These are phyloP conservation scores for Pseudocercospora fuligena DNA, from an alignment of 2,329 filamentous ascomycete species.

Conservation along the genomic window DNA sequence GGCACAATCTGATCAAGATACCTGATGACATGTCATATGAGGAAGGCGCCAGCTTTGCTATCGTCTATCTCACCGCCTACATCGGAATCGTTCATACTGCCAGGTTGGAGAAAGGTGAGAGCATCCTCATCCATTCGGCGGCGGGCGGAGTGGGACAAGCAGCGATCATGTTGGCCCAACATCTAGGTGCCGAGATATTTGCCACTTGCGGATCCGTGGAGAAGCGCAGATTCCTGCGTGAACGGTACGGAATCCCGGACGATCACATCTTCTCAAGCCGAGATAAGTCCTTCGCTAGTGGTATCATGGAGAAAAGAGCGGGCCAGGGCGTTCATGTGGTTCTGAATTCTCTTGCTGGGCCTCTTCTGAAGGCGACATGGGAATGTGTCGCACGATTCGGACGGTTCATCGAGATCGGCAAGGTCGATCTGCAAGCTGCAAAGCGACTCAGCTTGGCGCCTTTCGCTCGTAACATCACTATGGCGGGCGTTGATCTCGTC, in stretches of 20 bases:
- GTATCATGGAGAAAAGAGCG: background rate
- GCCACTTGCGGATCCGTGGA: slow-evolving; percentile 33
- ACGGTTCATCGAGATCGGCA: slow-evolving; percentile 38
- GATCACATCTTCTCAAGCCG: slow-evolving; percentile 41
- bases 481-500: slow-evolving; percentile 9
- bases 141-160: slow-evolving; percentile 38
- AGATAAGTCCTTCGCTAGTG: slow-evolving; percentile 32
- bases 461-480: slow-evolving; percentile 6
- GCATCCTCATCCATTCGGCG: slow-evolving; percentile 41
- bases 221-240: slow-evolving; percentile 26
- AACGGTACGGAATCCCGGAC: slow-evolving; percentile 34
- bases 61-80: too few species aligned
- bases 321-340: slow-evolving; percentile 41
- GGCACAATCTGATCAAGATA: too few species aligned
- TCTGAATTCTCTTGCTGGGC: slow-evolving; percentile 37
- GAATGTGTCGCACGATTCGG: slow-evolving; percentile 37
- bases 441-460: slow-evolving; percentile 16
- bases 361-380: slow-evolving; percentile 36
- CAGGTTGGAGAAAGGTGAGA: slow-evolving; percentile 39
- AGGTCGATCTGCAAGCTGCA: slow-evolving; percentile 27
- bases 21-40: too few species aligned
- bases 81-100: too few species aligned
- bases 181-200: slow-evolving; percentile 33
- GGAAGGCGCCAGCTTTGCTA: too few species aligned
- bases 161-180: slow-evolving; percentile 31